Conservation (phyloP, 441 rosid species). For the Populus tomentosa region DNA sequence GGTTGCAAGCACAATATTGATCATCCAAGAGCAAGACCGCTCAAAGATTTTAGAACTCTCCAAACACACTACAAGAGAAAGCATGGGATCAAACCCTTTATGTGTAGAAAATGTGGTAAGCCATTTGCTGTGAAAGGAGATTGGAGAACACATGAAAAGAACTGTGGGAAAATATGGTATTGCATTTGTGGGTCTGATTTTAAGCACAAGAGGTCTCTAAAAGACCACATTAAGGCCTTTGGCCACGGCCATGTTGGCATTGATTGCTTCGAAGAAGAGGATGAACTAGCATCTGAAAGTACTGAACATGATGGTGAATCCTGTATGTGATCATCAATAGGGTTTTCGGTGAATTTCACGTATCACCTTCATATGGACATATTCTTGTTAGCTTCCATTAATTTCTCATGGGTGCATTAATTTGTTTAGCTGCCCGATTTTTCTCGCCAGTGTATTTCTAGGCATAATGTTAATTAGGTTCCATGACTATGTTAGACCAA, state of each 20-base stretch:
- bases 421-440: neutral
- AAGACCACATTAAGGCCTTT: slow-evolving; percentile 58
- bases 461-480: neutral
- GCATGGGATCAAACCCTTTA: too few relatives aligned
- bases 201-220: slow-evolving; percentile 63
- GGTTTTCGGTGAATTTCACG: neutral
- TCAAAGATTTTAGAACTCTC: too few relatives aligned
- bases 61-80: too few relatives aligned
- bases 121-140: slow-evolving; percentile 71
- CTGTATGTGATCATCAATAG: slow-evolving; percentile 7
- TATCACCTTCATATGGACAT: neutral
- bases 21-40: too few relatives aligned
- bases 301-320: slow-evolving; percentile 34
- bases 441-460: neutral
- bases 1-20: too few relatives aligned
- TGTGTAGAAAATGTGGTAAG: slow-evolving; percentile 57
- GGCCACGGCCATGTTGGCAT: slow-evolving; percentile 48
- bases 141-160: slow-evolving; percentile 81
- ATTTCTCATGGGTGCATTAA: neutral
- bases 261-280: slow-evolving; percentile 38
- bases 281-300: slow-evolving; percentile 43
- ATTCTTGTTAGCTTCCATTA: neutral
- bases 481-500: neutral
- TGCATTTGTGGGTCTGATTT: slow-evolving; percentile 67
- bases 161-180: slow-evolving; percentile 63